phyloP scores from a whole-genome alignment of 768 basidiomycete species.

The Pisolithus sp. region DNA sequence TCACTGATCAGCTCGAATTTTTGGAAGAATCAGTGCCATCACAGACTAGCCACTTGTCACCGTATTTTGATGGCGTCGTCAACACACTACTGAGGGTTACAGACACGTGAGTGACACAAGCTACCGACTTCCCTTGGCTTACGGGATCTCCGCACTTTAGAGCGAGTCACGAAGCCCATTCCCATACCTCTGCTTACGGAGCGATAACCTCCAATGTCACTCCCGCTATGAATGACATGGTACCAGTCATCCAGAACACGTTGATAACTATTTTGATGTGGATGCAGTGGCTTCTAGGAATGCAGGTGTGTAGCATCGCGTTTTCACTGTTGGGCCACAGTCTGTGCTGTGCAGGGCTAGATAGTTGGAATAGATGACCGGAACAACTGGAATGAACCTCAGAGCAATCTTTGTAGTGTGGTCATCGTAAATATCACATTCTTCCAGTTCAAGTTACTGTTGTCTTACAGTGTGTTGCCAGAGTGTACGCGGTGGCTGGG shows the following conservation, averaged over 20 bases:
- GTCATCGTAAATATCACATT: slow-evolving; percentile 55
- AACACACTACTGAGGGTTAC: slow-evolving; percentile 80
- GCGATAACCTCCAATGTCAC: slow-evolving; percentile 85
- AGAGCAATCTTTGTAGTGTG: slow-evolving; percentile 90
- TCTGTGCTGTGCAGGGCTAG: too few species aligned
- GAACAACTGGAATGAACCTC: slow-evolving; percentile 98
- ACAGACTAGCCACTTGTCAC: slow-evolving; percentile 64
- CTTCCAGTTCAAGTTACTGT: not conserved
- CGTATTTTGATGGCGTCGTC: slow-evolving; percentile 85
- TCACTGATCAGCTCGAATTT: too few species aligned
- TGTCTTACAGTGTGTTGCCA: slow-evolving; percentile 26
- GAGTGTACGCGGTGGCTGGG: slow-evolving; percentile 80
- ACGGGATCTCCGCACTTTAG: slow-evolving; percentile 31
- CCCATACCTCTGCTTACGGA: slow-evolving; percentile 92
- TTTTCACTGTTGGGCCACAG: too few species aligned
- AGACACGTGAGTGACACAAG: slow-evolving; percentile 56
- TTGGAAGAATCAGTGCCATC: too few species aligned
- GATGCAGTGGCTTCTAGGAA: slow-evolving; percentile 97
- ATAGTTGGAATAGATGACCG: too few species aligned
- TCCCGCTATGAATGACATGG: slow-evolving; percentile 72
- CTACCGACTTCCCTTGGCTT: not conserved
- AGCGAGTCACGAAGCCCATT: slow-evolving; percentile 82
- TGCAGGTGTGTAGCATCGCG: too few species aligned
- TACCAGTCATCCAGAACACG: slow-evolving; percentile 77
- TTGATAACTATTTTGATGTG: slow-evolving; percentile 76